Conservation (phyloP, 768 basidiomycete species). For the Boletus tomentosulus region DNA sequence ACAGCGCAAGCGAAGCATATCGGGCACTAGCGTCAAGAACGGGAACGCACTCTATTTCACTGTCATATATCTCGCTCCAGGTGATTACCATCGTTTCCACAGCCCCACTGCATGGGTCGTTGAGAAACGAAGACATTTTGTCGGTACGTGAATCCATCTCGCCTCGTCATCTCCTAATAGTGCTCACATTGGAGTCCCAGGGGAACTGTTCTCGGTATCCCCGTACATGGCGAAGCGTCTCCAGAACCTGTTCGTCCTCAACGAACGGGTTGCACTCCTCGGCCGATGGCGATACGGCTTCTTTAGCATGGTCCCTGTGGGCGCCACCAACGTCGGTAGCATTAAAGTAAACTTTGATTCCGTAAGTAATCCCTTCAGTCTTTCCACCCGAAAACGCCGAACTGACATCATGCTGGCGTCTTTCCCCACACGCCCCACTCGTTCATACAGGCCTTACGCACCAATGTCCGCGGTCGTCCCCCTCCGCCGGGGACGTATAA, state of each 20-base stretch:
- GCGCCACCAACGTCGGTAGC: constrained; percentile 96
- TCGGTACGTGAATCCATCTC: constrained; percentile 49
- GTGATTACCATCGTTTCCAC: constrained; percentile 98
- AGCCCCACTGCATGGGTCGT: constrained; percentile 96
- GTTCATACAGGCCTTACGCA: constrained; percentile 59
- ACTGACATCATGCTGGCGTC: not conserved
- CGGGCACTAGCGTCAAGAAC: constrained; percentile 51
- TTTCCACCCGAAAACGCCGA: not conserved
- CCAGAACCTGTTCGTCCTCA: constrained; percentile 93
- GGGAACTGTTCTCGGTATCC: constrained; percentile 93
- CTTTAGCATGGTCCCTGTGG: constrained; percentile 96
- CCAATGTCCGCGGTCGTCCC: constrained; percentile 72
- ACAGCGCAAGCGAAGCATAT: constrained; percentile 33
- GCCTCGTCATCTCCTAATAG: not conserved
- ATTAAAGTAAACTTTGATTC: constrained; percentile 96
- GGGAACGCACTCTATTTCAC: constrained; percentile 88
- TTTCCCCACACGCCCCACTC: not conserved
- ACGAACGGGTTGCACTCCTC: constrained; percentile 93
- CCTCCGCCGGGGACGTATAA: constrained; percentile 83
- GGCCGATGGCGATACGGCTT: constrained; percentile 95
- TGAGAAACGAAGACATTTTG: constrained; percentile 91
- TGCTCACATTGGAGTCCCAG: constrained; percentile 33
- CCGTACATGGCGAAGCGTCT: constrained; percentile 93
- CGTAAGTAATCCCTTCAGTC: constrained; percentile 33
- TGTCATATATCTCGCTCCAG: constrained; percentile 97